These are phyloP conservation scores for Ramaria sp. DNA, from an alignment of 768 basidiomycete species.

Conservation along the genomic window DNA sequence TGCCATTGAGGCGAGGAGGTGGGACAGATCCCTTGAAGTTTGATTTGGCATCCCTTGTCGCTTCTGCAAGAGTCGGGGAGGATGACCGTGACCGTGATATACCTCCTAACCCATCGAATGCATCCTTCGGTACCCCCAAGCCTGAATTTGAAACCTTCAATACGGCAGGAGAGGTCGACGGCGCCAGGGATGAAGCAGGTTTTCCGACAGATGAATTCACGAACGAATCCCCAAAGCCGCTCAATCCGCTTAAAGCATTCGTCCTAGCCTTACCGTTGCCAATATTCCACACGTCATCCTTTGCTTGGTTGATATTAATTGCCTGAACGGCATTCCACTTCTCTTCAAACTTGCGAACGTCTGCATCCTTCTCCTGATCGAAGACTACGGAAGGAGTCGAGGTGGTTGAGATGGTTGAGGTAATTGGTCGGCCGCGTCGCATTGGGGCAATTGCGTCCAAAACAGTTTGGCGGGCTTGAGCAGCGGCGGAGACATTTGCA, in stretches of 20 bases:
- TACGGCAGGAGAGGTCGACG: background rate
- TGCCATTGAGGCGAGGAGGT: conserved; percentile 21
- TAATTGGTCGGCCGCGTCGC: conserved; percentile 55
- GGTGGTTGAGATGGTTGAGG: conserved; percentile 20
- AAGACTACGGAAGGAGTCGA: conserved; percentile 21
- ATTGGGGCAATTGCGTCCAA: conserved; percentile 72
- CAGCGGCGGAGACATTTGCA: conserved; percentile 14
- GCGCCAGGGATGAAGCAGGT: background rate
- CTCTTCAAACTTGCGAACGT: conserved; percentile 35
- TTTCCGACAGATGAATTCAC: conserved; percentile 19
- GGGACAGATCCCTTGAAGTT: background rate
- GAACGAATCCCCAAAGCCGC: conserved; percentile 54
- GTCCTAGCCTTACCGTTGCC: conserved; percentile 2
- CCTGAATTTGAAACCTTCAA: background rate
- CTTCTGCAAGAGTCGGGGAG: conserved; percentile 65
- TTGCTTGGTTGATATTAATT: background rate
- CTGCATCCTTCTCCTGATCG: conserved; percentile 31
- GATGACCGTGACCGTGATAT: conserved; percentile 31
- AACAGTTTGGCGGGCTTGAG: conserved; percentile 66
- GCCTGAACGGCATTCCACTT: conserved; percentile 5
- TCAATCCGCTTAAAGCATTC: conserved; percentile 8
- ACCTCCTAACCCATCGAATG: conserved; percentile 67
- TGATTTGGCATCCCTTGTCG: conserved; percentile 16
- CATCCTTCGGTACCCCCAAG: conserved; percentile 39
- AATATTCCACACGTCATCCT: conserved; percentile 14